phyloP scores from a whole-genome alignment of 2,329 filamentous ascomycete genomes.

The Coniella lustricola region DNA sequence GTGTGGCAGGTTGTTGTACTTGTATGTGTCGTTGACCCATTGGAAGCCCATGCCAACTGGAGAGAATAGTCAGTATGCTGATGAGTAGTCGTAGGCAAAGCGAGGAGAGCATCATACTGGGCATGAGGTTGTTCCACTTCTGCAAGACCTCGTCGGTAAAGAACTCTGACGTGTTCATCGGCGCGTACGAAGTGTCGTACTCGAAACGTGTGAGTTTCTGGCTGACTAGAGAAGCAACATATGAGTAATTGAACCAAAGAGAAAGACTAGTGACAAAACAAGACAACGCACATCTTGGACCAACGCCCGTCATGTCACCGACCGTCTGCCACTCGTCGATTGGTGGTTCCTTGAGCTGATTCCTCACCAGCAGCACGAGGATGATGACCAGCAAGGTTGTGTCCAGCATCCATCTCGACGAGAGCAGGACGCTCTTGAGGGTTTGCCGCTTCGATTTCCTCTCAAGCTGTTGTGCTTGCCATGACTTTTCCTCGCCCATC shows the following conservation, averaged over 20 bases:
- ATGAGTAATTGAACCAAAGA: not conserved
- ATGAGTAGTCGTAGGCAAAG: not conserved
- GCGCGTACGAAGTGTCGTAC: constrained; percentile 28
- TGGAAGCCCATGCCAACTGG: constrained; percentile 30
- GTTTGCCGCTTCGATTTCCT: constrained; percentile 19
- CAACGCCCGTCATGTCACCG: constrained; percentile 30
- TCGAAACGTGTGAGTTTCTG: constrained; percentile 28
- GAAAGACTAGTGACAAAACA: no score
- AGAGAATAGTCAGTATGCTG: constrained; percentile 3
- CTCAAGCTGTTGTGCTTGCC: constrained; percentile 24
- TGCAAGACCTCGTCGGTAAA: constrained; percentile 28
- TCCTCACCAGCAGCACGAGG: constrained; percentile 28
- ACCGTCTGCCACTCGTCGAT: constrained; percentile 27
- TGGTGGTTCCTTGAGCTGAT: constrained; percentile 21
- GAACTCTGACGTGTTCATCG: constrained; percentile 30
- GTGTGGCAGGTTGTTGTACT: constrained; percentile 30
- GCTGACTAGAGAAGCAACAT: constrained; percentile 19
- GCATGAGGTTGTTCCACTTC: constrained; percentile 31
- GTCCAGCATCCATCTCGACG: constrained; percentile 32
- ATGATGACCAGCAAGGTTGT: constrained; percentile 32
- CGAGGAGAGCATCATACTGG: constrained; percentile 19
- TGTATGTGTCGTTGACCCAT: constrained; percentile 28
- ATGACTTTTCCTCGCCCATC: constrained; percentile 32
- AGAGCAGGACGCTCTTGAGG: constrained; percentile 23
- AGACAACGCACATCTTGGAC: constrained; percentile 26